phyloP scores from a whole-genome alignment of 169 alveolate species.

The Pseudocohnilembus persalinus region DNA sequence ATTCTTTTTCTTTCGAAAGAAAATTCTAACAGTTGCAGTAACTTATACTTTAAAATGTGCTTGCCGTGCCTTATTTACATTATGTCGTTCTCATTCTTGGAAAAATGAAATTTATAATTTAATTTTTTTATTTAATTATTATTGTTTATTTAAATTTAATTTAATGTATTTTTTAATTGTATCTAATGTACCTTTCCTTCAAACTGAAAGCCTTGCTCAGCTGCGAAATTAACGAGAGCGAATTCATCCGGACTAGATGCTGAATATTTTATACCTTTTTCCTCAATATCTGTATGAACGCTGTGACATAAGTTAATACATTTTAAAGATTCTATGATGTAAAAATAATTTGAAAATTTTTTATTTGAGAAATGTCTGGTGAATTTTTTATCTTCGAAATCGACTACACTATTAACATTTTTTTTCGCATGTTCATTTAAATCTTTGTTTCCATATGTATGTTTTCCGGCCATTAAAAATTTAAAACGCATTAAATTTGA shows the following conservation, averaged over 20 bases:
- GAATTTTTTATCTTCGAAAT: background rate
- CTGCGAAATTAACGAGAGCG: constrained; percentile 83
- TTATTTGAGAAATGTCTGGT: background rate
- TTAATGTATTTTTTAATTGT: background rate
- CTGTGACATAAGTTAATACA: constrained; percentile 80
- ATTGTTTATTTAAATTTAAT: no score
- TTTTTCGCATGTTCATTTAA: constrained; percentile 3
- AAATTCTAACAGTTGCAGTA: constrained; percentile 89
- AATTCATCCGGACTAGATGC: constrained; percentile 92
- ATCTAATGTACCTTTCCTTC: constrained; percentile 45
- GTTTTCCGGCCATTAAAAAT: constrained; percentile 61
- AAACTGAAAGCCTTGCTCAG: constrained; percentile 65
- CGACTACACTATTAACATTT: background rate
- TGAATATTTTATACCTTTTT: constrained; percentile 47
- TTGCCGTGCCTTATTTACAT: background rate
- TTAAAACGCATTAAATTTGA: constrained; percentile 95
- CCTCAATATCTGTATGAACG: constrained; percentile 59
- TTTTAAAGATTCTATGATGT: constrained; percentile 28
- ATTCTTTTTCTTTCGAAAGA: constrained; percentile 93
- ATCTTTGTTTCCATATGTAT: constrained; percentile 47
- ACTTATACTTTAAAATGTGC: constrained; percentile 39
- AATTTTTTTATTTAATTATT: background rate
- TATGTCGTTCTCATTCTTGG: background rate
- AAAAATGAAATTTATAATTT: background rate
- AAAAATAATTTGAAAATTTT: background rate